Base-by-base conservation (phyloP, 768 basidiomycete genomes). In the Collybia nuda region DNA sequence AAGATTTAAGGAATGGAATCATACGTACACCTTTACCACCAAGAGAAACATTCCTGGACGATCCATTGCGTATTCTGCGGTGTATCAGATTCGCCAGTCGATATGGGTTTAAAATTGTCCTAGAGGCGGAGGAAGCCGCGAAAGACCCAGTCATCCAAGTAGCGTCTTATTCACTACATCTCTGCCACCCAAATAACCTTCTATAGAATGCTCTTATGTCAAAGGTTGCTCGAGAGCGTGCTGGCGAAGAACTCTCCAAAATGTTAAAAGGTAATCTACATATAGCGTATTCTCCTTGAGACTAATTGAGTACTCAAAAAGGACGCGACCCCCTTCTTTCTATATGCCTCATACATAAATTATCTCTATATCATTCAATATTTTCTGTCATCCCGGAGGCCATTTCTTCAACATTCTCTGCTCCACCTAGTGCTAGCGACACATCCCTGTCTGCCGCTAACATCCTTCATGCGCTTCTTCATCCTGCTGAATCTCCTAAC, bases 1-100 rank as follows among this genome's bases (percentile, higher is more conserved):
- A 82, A n/a, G 97, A 99, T 67, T 74, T 99, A 3, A 79, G 76
- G 26, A 68, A 80, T 37, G 88, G 91, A 2, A 72, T 86, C 37
- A 86, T 98, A 43, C 81, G 97, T 14, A 98, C 97, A 0, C 97
- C 97, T 1, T 69, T 98, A 18, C 76, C 90, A 3, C 93, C 97
- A 1, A 65, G 72, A 56, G 82, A 93, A 64, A 99, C 97, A 2
- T 98, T 98, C 61, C 69, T 81, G 21, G 97, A 99, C 59, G 97
- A 99, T 67, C 97, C 97, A 5, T 71, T 99, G 11, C 85, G 97
- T 12, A 83, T 98, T n/a, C 67, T 98, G 19, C 81, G 97, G 32
- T 93, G 92, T 56, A 68, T 98, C 19, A 76, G 97, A 50, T 99
- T 99, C 66, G 88, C 96, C 0, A 91, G 91, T 60, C 78, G 96